phyloP scores from a whole-genome alignment of 78 protist genomes.

The Dictyostelium citrinum region DNA sequence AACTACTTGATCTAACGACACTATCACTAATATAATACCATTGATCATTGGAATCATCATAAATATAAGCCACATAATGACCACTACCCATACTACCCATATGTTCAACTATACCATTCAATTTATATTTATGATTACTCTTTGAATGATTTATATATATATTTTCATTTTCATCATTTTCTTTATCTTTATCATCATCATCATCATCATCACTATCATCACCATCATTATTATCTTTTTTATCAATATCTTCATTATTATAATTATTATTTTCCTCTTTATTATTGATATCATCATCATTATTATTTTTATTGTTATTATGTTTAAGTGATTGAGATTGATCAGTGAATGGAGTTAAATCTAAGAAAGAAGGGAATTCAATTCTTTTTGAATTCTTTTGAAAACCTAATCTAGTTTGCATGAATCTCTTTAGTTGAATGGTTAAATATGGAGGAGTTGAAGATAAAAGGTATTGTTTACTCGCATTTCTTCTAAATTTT shows the following conservation, averaged over 20 bases:
- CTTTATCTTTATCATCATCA: background rate
- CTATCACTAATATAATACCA: constrained; percentile 65
- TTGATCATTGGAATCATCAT: constrained; percentile 26
- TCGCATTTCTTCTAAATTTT: constrained; percentile 60
- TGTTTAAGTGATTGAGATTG: background rate
- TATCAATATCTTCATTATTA: background rate
- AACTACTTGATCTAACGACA: background rate
- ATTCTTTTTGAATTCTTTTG: constrained; percentile 60
- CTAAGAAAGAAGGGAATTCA: constrained; percentile 18
- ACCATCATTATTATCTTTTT: background rate
- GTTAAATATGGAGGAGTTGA: constrained; percentile 67
- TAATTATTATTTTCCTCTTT: background rate
- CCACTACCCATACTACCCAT: constrained; percentile 77
- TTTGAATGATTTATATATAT: background rate
- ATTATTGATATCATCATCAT: background rate
- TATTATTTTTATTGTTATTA: background rate
- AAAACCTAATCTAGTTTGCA: constrained; percentile 52
- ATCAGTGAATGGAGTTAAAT: constrained; percentile 56
- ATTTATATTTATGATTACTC: background rate
- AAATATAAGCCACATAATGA: constrained; percentile 61
- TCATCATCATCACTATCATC: background rate
- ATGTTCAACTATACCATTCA: constrained; percentile 71
- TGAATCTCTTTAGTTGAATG: constrained; percentile 65
- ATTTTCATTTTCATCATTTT: background rate
- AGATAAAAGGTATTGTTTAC: constrained; percentile 65